Evolutionary conservation across 805 yeast species (phyloP).

Genomic region (Candida adriatica): DNA sequence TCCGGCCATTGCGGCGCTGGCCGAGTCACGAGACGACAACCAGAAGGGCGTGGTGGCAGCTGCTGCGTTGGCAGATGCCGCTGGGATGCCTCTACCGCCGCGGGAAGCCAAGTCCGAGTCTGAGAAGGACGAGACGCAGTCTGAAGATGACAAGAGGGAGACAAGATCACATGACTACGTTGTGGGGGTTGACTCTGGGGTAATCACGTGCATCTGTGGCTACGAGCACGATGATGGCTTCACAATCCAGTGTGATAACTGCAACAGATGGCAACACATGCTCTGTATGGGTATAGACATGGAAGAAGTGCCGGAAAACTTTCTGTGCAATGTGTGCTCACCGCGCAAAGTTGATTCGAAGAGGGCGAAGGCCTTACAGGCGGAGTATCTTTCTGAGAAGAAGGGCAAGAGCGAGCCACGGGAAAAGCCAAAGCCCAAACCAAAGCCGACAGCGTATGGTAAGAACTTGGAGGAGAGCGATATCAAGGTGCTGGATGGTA

Average conservation of each 20-base stretch:
- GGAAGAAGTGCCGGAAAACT: constrained; percentile 76
- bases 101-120: constrained; percentile 3
- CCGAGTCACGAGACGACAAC: constrained; percentile 19
- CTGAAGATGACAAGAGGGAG: constrained; percentile 8
- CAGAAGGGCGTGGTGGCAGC: constrained; percentile 66
- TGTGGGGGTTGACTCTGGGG: constrained; percentile 77
- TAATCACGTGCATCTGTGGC: constrained; percentile 85
- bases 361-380: constrained; percentile 36
- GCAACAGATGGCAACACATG: constrained; percentile 94
- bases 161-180: constrained; percentile 31
- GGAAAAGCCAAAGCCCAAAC: constrained; percentile 15
- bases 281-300: constrained; percentile 76
- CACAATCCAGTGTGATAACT: constrained; percentile 89
- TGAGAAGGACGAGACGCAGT: constrained; percentile 6
- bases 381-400: constrained; percentile 16
- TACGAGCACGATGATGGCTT: constrained; percentile 87
- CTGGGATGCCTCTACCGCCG: constrained; percentile 62
- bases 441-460: constrained; percentile 16
- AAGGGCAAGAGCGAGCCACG: constrained; percentile 1
- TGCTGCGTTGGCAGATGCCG: constrained; percentile 79
- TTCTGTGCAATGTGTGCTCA: constrained; percentile 73
- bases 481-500: constrained; percentile 29
- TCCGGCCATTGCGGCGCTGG: constrained; percentile 37
- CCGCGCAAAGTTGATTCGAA: constrained; percentile 39
- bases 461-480: constrained; percentile 30